A percentile compares a stretch with the other conserved stretches of the same genome.
Evolutionary conservation across 1,284 basidiomycete genomes (phyloP).

Genomic region (Boletellus deceptivus): DNA sequence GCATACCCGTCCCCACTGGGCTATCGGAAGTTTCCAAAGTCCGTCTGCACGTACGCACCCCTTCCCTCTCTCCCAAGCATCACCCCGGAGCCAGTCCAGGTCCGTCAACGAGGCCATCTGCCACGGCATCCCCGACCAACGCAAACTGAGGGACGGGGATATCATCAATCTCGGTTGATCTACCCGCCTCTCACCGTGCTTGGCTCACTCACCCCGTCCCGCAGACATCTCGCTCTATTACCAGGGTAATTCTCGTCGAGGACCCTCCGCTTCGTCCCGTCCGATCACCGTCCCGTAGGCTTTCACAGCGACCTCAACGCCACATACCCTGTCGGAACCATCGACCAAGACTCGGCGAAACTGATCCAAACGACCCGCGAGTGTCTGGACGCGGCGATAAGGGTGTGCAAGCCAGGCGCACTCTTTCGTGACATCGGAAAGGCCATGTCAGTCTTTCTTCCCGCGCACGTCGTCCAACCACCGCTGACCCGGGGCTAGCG

Average conservation of each 20-base stretch:
- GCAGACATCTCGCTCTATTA: conserved; percentile 67
- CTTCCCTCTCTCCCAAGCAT: conserved; percentile 1
- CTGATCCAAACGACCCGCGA: conserved; percentile 81
- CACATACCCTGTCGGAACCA: conserved; percentile 85
- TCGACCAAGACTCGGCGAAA: conserved; percentile 79
- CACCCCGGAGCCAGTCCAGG: conserved; percentile 37
- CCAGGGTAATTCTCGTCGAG: conserved; percentile 46
- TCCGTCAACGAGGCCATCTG: conserved; percentile 97
- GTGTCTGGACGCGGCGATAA: conserved; percentile 85
- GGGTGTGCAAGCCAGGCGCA: conserved; percentile 86
- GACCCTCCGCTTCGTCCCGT: not conserved
- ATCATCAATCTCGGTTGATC: conserved; percentile 84
- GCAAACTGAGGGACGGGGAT: conserved; percentile 86
- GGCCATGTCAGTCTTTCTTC: conserved; percentile 57
- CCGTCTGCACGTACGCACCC: conserved; percentile 83
- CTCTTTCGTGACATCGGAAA: conserved; percentile 84
- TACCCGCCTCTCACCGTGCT: not conserved
- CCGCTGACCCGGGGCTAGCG: conserved; percentile 43
- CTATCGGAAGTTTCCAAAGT: conserved; percentile 93
- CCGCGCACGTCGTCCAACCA: conserved; percentile 1
- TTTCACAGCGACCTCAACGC: conserved; percentile 92
- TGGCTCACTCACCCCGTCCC: conserved; percentile 13
- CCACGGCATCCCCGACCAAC: conserved; percentile 92
- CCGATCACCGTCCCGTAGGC: conserved; percentile 42
- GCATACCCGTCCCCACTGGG: conserved; percentile 94